phyloP scores from a whole-genome alignment of 2,329 filamentous ascomycete genomes.

The Cercospora nicotianae region DNA sequence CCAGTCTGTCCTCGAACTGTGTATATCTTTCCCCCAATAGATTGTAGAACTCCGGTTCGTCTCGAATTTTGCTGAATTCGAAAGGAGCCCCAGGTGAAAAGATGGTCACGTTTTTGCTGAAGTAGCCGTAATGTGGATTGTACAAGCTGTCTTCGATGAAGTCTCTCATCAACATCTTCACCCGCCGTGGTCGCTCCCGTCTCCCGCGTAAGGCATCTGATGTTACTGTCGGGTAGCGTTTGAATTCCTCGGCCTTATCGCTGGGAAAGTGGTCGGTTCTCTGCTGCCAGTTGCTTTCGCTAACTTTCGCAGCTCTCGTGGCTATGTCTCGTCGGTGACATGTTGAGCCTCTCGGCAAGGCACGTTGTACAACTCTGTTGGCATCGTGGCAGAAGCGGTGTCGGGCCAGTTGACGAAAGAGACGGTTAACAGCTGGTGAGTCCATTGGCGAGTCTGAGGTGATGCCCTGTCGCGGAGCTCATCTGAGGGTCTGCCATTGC shows the following conservation, averaged over 20 bases:
- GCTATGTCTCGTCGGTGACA: constrained; percentile 23
- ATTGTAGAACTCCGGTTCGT: constrained; percentile 81
- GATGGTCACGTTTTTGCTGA: constrained; percentile 49
- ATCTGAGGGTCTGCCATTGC: not conserved
- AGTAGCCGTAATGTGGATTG: constrained; percentile 36
- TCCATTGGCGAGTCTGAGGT: constrained; percentile 62
- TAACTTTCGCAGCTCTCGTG: constrained; percentile 42
- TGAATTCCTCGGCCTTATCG: constrained; percentile 79
- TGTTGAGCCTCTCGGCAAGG: constrained; percentile 2
- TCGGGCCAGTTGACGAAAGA: constrained; percentile 83
- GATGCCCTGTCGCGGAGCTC: not conserved
- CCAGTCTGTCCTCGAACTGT: constrained; percentile 85
- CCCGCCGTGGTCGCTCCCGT: constrained; percentile 74
- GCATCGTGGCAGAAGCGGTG: constrained; percentile 54
- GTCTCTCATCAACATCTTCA: constrained; percentile 96
- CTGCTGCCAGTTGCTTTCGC: constrained; percentile 82
- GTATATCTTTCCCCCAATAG: constrained; percentile 77
- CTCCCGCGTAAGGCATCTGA: constrained; percentile 72
- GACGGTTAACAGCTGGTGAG: constrained; percentile 71
- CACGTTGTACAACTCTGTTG: constrained; percentile 44
- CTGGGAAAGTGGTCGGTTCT: constrained; percentile 70
- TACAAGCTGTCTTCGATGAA: constrained; percentile 80
- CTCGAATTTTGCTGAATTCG: constrained; percentile 75
- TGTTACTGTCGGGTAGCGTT: constrained; percentile 79
- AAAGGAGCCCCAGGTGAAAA: constrained; percentile 92